Evolutionary conservation across 345 rosid genomes (phyloP).

Genomic region (Populus tremula): DNA sequence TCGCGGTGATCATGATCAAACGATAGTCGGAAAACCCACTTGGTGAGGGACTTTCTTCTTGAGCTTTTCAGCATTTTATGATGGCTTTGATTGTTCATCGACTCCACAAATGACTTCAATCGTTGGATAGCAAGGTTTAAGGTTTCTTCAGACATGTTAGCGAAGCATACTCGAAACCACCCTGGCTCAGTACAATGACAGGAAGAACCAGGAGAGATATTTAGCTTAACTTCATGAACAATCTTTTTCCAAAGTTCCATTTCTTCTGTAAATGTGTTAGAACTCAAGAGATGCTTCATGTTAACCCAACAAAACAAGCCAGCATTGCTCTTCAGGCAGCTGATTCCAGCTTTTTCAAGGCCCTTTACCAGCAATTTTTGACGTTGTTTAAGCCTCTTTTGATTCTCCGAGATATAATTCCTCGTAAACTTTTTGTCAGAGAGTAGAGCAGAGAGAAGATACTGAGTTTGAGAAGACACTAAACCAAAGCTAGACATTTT

Average conservation of each 20-base stretch:
- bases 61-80: slow-evolving; percentile 29
- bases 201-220: slow-evolving; percentile 31
- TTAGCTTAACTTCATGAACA: slow-evolving; percentile 15
- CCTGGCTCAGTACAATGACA: slow-evolving; percentile 35
- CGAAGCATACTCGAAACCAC: slow-evolving; percentile 36
- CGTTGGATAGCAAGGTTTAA: slow-evolving; percentile 14
- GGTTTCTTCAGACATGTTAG: slow-evolving; percentile 29
- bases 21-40: slow-evolving; percentile 81
- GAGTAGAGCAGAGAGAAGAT: slow-evolving; percentile 18
- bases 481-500: slow-evolving; percentile 36
- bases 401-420: slow-evolving; percentile 19
- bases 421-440: slow-evolving; percentile 12
- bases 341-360: slow-evolving; percentile 20
- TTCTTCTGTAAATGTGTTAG: slow-evolving; percentile 20
- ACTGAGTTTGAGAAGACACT: slow-evolving; percentile 32
- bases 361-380: slow-evolving; percentile 19
- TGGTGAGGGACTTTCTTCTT: slow-evolving; percentile 49
- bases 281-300: slow-evolving; percentile 19
- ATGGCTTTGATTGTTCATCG: background rate
- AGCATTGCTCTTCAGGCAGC: slow-evolving; percentile 24
- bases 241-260: slow-evolving; percentile 24
- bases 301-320: slow-evolving; percentile 37
- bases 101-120: slow-evolving; percentile 5
- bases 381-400: slow-evolving; percentile 15
- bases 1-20: slow-evolving; percentile 45